Conservation (phyloP, 805 yeast genomes). For the Nakazawaea laoshanensis region DNA sequence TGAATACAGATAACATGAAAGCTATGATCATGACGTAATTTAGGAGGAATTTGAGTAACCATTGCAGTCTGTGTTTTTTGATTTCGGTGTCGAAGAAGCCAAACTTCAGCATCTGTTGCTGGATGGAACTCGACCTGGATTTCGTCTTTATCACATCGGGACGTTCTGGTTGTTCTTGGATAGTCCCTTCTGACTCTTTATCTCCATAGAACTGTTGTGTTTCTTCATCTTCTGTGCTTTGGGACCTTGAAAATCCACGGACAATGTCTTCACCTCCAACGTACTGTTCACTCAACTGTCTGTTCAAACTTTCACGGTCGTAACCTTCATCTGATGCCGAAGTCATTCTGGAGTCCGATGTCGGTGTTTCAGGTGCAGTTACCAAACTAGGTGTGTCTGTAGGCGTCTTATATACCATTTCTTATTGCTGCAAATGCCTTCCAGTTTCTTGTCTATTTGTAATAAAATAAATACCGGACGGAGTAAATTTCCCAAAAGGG, state of each 20-base stretch:
- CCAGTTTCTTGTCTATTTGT: too few species aligned
- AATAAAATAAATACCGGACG: too few species aligned
- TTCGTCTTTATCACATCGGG: background rate
- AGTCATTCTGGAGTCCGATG: too few species aligned
- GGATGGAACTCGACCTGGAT: conserved; percentile 4
- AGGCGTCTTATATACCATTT: too few species aligned
- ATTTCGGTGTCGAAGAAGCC: conserved; percentile 20
- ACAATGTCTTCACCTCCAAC: conserved; percentile 6
- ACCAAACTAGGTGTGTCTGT: too few species aligned
- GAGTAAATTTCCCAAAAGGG: too few species aligned
- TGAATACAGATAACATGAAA: conserved; percentile 25
- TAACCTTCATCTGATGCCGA: conserved; percentile 5
- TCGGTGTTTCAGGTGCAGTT: too few species aligned
- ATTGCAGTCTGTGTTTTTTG: conserved; percentile 10
- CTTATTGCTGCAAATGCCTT: too few species aligned
- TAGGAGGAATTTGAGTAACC: conserved; percentile 13
- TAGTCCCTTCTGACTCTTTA: background rate
- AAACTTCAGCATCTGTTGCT: conserved; percentile 11
- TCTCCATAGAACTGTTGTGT: background rate
- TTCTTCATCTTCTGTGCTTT: conserved; percentile 1
- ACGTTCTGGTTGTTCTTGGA: too few species aligned
- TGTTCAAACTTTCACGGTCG: conserved; percentile 1
- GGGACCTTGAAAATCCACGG: background rate
- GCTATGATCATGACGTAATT: conserved; percentile 23
- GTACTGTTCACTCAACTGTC: background rate